These are phyloP conservation scores for Lactarius hengduanensis DNA, from an alignment of 768 basidiomycete species.

Conservation along the genomic window DNA sequence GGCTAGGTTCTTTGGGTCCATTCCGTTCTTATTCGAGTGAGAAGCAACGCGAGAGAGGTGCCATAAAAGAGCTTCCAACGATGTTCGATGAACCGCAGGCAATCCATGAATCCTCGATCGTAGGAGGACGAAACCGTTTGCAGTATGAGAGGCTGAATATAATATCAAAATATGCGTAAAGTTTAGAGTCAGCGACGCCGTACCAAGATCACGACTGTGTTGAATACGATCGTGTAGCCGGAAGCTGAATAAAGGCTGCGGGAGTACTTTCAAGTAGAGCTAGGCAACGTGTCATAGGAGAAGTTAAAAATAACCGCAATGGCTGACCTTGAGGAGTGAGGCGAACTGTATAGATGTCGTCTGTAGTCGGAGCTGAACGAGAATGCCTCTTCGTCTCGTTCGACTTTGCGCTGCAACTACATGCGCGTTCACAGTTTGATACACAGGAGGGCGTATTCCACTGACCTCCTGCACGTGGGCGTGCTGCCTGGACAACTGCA, in stretches of 20 bases:
- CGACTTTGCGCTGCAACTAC: slow-evolving; percentile 82
- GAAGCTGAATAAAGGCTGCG: slow-evolving; percentile 88
- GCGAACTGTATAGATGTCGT: slow-evolving; percentile 84
- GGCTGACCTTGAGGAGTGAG: slow-evolving; percentile 75
- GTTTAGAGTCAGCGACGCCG: slow-evolving; percentile 9
- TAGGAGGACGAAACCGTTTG: slow-evolving; percentile 67
- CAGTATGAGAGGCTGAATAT: slow-evolving; percentile 61
- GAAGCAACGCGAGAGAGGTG: slow-evolving; percentile 75
- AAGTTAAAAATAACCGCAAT: neutral
- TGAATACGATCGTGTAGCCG: slow-evolving; percentile 77
- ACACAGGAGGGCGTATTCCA: neutral
- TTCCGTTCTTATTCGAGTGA: slow-evolving; percentile 77
- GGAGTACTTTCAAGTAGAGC: slow-evolving; percentile 82
- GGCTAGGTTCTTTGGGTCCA: slow-evolving; percentile 90
- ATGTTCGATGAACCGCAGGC: slow-evolving; percentile 80
- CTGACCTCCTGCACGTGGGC: slow-evolving; percentile 78
- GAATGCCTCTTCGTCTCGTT: slow-evolving; percentile 76
- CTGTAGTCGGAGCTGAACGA: slow-evolving; percentile 63
- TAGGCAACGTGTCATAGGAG: slow-evolving; percentile 31
- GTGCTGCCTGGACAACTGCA: slow-evolving; percentile 78
- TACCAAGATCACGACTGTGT: slow-evolving; percentile 75
- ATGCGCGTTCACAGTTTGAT: slow-evolving; percentile 13
- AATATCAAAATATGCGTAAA: neutral
- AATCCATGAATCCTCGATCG: slow-evolving; percentile 82
- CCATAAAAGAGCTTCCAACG: slow-evolving; percentile 75